Conservation (phyloP, 2,329 filamentous ascomycete species). For the Xylariaceae sp. region DNA sequence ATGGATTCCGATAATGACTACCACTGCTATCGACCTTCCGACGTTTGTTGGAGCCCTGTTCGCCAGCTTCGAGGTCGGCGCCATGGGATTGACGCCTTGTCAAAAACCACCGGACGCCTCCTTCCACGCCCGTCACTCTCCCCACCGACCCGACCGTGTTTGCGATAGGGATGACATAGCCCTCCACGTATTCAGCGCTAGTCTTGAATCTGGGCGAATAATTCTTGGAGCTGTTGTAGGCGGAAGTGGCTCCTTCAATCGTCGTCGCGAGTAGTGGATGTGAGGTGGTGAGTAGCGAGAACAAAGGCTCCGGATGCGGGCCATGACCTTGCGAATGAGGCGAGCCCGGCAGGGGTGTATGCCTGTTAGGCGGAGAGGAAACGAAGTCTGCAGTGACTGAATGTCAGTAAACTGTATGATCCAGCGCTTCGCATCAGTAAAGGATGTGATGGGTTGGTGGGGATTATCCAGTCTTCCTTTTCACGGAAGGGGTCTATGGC, state of each 20-base stretch:
- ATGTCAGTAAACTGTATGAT: too few relatives aligned
- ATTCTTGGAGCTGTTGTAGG: conserved; percentile 83
- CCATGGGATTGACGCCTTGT: conserved; percentile 47
- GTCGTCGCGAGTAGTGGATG: conserved; percentile 83
- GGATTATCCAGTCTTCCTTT: too few relatives aligned
- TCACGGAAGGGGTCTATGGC: too few relatives aligned
- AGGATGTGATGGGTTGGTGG: too few relatives aligned
- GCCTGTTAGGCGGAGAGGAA: conserved; percentile 53
- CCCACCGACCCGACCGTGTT: conserved; percentile 83
- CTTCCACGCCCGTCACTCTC: conserved; percentile 81
- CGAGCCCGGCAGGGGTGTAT: conserved; percentile 37
- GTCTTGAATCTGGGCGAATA: conserved; percentile 86
- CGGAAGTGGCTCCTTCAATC: conserved; percentile 78
- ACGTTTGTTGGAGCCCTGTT: conserved; percentile 50
- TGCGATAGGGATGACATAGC: conserved; percentile 79
- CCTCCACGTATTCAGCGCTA: conserved; percentile 87
- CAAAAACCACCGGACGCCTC: conserved; percentile 80
- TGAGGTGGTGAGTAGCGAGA: conserved; percentile 81
- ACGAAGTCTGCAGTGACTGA: conserved; percentile 51
- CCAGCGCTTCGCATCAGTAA: too few relatives aligned
- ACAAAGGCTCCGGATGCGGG: conserved; percentile 68
- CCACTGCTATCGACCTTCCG: conserved; percentile 44
- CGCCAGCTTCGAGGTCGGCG: conserved; percentile 42
- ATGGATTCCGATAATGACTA: conserved; percentile 27
- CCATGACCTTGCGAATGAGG: conserved; percentile 35